Conservation (phyloP, 768 basidiomycete genomes). For the Tylopilus sp. region DNA sequence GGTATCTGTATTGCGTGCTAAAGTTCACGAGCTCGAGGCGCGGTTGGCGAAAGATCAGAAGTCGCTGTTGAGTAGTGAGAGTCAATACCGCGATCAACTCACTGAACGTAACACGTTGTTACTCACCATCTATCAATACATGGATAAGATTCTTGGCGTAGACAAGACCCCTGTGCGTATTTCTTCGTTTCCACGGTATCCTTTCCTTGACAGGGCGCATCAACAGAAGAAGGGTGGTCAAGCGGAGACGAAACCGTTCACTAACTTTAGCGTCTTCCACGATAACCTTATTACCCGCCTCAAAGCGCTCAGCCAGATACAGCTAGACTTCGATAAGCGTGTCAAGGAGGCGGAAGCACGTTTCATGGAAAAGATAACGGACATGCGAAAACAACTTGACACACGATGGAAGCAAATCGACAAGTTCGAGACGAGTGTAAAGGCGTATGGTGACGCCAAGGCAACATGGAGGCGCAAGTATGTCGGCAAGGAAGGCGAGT, state of each 20-base stretch:
- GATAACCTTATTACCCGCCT: conserved; percentile 89
- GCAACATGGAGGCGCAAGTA: conserved; percentile 80
- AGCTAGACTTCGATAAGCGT: conserved; percentile 82
- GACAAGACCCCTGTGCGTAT: conserved; percentile 78
- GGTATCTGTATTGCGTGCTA: conserved; percentile 51
- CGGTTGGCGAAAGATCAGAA: conserved; percentile 81
- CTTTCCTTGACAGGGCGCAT: neutral
- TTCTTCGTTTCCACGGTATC: neutral
- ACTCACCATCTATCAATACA: conserved; percentile 90
- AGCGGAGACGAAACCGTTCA: conserved; percentile 87
- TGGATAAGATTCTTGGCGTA: conserved; percentile 90
- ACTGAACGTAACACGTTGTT: conserved; percentile 91
- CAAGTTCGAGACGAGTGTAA: conserved; percentile 84
- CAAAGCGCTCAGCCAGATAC: conserved; percentile 80
- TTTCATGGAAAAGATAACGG: conserved; percentile 68
- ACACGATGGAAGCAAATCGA: conserved; percentile 89
- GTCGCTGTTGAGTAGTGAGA: conserved; percentile 64
- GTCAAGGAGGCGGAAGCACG: conserved; percentile 73
- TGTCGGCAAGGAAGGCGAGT: conserved; percentile 80
- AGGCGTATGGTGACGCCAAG: conserved; percentile 78
- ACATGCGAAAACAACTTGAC: conserved; percentile 86
- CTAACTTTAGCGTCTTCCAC: conserved; percentile 91
- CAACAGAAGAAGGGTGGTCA: conserved; percentile 68
- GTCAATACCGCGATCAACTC: conserved; percentile 84
- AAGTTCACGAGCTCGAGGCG: conserved; percentile 72